Conservation (phyloP, 2,329 filamentous ascomycete species). For the Dothideomycetes sp. region DNA sequence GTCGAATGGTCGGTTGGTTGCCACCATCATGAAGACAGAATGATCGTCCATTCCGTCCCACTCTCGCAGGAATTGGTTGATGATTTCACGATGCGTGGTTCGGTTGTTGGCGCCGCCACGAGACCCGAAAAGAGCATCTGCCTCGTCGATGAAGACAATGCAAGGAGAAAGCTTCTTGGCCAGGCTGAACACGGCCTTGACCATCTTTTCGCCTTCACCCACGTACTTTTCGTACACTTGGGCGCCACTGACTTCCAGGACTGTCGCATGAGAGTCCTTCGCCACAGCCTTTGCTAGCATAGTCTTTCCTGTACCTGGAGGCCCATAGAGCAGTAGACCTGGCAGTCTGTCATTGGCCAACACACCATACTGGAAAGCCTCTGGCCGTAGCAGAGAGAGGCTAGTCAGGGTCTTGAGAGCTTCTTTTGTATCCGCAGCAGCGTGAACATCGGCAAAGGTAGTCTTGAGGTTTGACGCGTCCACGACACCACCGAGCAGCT, state of each 20-base stretch:
- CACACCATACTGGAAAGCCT: slow-evolving; percentile 94
- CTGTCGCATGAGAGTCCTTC: slow-evolving; percentile 54
- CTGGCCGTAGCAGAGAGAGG: slow-evolving; percentile 73
- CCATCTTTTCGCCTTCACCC: slow-evolving; percentile 92
- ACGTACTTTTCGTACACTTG: slow-evolving; percentile 96
- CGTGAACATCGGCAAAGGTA: slow-evolving; percentile 80
- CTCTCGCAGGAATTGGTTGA: slow-evolving; percentile 93
- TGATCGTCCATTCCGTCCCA: slow-evolving; percentile 82
- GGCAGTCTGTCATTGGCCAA: slow-evolving; percentile 84
- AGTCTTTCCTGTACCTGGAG: slow-evolving; percentile 81
- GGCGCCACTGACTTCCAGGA: slow-evolving; percentile 77
- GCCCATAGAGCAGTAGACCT: slow-evolving; percentile 91
- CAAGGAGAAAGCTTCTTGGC: slow-evolving; percentile 86
- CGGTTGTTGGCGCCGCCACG: slow-evolving; percentile 56
- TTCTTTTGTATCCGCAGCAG: slow-evolving; percentile 69
- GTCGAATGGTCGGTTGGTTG: slow-evolving; percentile 90
- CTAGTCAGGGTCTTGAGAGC: slow-evolving; percentile 82
- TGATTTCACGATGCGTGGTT: slow-evolving; percentile 70
- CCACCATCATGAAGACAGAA: slow-evolving; percentile 94
- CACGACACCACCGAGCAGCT: slow-evolving; percentile 69
- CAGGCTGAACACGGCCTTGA: slow-evolving; percentile 80
- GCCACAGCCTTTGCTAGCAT: slow-evolving; percentile 58
- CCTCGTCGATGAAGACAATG: slow-evolving; percentile 95
- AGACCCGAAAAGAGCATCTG: slow-evolving; percentile 79
- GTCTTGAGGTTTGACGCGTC: slow-evolving; percentile 72